Conservation (phyloP, 257 asterid species). For the Rehmannia glutinosa region DNA sequence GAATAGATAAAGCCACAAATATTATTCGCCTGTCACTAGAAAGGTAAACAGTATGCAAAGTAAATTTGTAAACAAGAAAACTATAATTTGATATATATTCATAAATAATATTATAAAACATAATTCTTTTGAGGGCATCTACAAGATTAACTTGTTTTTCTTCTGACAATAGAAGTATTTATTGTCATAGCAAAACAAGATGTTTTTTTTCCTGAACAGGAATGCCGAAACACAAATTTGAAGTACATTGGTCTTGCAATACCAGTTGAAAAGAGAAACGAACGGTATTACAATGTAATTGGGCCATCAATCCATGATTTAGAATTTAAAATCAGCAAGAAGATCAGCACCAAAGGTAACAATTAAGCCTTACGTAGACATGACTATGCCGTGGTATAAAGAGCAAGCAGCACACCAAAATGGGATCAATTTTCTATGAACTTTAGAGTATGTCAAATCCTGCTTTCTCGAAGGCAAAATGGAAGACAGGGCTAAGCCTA, state of each 20-base stretch:
- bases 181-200: background rate
- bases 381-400: background rate
- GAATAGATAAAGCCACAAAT: conserved; percentile 2
- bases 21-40: conserved; percentile 1
- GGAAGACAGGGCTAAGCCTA: conserved; percentile 7
- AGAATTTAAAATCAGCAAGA: background rate
- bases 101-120: background rate
- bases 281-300: background rate
- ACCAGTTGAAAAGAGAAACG: background rate
- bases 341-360: background rate
- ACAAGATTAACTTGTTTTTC: conserved; percentile 10
- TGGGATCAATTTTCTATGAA: conserved; percentile 10
- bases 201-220: background rate
- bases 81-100: background rate
- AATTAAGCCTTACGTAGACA: background rate
- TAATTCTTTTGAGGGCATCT: background rate
- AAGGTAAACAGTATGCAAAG: conserved; percentile 1
- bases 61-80: background rate
- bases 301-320: background rate
- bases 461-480: background rate
- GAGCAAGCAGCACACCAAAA: conserved; percentile 1
- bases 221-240: conserved; percentile 5
- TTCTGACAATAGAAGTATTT: background rate
- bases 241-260: background rate
- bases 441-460: background rate